Evolutionary conservation across 140 eudicot genomes (phyloP), one percentile per base, ranked within the genome.

Genomic region (Bidens hawaiensis): DNA sequence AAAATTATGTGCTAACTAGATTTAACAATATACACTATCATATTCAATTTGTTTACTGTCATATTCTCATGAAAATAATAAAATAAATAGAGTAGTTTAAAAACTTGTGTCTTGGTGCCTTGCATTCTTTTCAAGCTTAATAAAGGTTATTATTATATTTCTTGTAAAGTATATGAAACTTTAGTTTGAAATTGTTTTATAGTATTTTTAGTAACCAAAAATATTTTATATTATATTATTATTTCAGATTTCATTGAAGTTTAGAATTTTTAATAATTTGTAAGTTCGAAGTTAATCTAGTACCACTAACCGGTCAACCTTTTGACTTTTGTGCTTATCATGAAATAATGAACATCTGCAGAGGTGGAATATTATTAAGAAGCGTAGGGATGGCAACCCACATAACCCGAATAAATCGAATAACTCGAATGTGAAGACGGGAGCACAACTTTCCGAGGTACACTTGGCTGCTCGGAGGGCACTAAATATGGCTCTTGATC

Each of bases 311-410:
- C 5, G 74, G 41, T 48, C 43, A 36, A 38, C 24, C 33, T 10
- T 41, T 40, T 68, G 7, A 6, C 27, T 26, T 58, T 72, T 68
- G 50, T 62, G 34, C 58, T 75, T 45, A 12, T 46, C 31, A 51
- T 67, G 71, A 43, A 28, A 30, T 54, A 22, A 64, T 71, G 16
- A 16, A 51, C 63, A 62, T 79, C 19, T 69, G 70, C 98, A 91
- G 98, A 87, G 98, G 58, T 91, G 98, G 98, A 54, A 78, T 58
- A 75, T 58, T 67, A 77, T 91, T 49, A 87, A 75, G 77, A 90
- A 88, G 75, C 76, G 82, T 48, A 72, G 80, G 24, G 69, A 82
- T 21, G 83, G 63, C 36, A 79, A 78, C 80, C 23, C 71, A 17
- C n/a, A n/a, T n/a, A n/a, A n/a, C n/a, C n/a, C n/a, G n/a, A n/a